A percentile compares a stretch with the other conserved stretches of the same genome.
phyloP scores from a whole-genome alignment of 2,329 filamentous ascomycete genomes.

The Monilinia fructigena region DNA sequence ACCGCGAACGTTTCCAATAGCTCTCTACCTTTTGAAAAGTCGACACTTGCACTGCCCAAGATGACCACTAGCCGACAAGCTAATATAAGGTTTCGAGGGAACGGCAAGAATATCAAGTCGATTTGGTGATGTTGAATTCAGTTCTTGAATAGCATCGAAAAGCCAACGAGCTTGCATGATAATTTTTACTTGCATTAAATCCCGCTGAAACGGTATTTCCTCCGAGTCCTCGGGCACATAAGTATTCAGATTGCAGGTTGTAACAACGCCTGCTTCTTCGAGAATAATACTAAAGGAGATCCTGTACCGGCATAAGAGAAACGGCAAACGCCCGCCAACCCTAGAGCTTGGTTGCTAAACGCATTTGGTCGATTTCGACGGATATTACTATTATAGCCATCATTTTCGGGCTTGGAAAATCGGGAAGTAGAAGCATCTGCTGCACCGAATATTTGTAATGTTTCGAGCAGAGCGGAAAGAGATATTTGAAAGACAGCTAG shows the following conservation, averaged over 20 bases:
- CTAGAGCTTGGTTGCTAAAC: slow-evolving; percentile 79
- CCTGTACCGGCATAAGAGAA: slow-evolving; percentile 75
- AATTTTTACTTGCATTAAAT: slow-evolving; percentile 81
- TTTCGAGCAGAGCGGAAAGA: slow-evolving; percentile 83
- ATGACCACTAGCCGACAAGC: slow-evolving; percentile 64
- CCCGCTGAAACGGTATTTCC: slow-evolving; percentile 84
- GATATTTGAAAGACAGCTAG: slow-evolving; percentile 82
- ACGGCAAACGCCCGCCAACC: slow-evolving; percentile 82
- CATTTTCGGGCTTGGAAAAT: slow-evolving; percentile 57
- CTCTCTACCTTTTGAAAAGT: slow-evolving; percentile 62
- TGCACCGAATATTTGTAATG: slow-evolving; percentile 92
- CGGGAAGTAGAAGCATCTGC: slow-evolving; percentile 61
- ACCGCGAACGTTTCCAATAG: slow-evolving; percentile 76
- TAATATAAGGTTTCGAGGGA: slow-evolving; percentile 63
- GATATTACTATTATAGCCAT: slow-evolving; percentile 60
- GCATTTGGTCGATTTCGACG: slow-evolving; percentile 66
- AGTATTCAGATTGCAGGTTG: slow-evolving; percentile 85
- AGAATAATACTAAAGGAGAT: slow-evolving; percentile 77
- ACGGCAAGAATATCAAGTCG: slow-evolving; percentile 67
- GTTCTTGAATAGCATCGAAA: slow-evolving; percentile 69
- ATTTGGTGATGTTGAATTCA: slow-evolving; percentile 61
- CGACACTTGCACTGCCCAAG: slow-evolving; percentile 64
- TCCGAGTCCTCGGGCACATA: slow-evolving; percentile 74
- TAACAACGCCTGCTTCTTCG: slow-evolving; percentile 82
- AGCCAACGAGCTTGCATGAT: slow-evolving; percentile 83